A percentile compares a stretch with the other conserved stretches of the same genome.
Conservation (phyloP, 331 rosid species). For the Pyracantha coccinea region DNA sequence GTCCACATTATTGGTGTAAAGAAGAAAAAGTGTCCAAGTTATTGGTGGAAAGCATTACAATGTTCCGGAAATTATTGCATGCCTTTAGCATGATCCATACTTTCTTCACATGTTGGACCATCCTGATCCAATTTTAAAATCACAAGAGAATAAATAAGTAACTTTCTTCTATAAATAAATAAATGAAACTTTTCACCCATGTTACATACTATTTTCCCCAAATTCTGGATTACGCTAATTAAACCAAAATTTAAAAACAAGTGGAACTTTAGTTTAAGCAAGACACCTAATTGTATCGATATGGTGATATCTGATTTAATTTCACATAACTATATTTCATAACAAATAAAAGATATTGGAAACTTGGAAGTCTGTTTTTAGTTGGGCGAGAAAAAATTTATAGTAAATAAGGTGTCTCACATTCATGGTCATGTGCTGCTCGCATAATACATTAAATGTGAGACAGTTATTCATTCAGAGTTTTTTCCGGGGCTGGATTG, state of each 20-base stretch:
- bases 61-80: background rate
- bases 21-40: background rate
- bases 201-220: background rate
- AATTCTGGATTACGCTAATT: too few relatives aligned
- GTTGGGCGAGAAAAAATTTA: background rate
- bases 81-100: background rate
- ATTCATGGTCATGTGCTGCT: too few relatives aligned
- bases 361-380: background rate
- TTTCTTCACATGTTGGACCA: conserved; percentile 1
- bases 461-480: too few relatives aligned
- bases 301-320: background rate
- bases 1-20: background rate
- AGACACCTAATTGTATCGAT: too few relatives aligned
- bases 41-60: background rate
- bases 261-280: too few relatives aligned
- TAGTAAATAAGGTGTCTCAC: too few relatives aligned
- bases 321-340: background rate
- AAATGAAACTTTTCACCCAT: background rate
- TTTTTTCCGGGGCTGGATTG: too few relatives aligned
- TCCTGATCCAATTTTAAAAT: background rate
- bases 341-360: background rate
- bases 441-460: too few relatives aligned
- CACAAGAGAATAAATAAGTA: background rate
- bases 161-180: background rate
- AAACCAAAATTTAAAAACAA: too few relatives aligned